Conservation (phyloP, 2,329 filamentous ascomycete species). For the Chaetoscypha palmicola region DNA sequence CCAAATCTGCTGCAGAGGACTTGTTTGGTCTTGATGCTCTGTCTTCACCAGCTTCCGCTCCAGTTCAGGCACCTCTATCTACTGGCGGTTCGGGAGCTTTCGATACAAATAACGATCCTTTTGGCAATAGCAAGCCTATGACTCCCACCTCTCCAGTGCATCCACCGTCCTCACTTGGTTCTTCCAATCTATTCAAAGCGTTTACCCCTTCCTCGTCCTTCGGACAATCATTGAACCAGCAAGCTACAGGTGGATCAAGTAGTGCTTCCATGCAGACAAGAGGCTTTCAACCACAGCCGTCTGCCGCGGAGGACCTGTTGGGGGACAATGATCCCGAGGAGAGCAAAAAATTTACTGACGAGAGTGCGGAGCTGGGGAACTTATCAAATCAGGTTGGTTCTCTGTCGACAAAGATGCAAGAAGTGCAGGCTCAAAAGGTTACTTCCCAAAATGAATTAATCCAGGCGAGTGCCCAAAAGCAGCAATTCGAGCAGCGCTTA, state of each 20-base stretch:
- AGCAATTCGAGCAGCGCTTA: conserved; percentile 83
- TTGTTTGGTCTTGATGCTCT: conserved; percentile 85
- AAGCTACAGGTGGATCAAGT: conserved; percentile 57
- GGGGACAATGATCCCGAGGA: conserved; percentile 84
- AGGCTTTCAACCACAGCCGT: conserved; percentile 36
- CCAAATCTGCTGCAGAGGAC: conserved; percentile 85
- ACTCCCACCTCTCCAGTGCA: conserved; percentile 26
- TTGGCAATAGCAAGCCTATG: conserved; percentile 34
- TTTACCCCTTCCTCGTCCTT: conserved; percentile 92
- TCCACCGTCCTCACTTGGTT: conserved; percentile 16
- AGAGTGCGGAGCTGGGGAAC: conserved; percentile 89
- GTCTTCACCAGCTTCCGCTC: conserved; percentile 34
- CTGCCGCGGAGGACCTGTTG: conserved; percentile 74
- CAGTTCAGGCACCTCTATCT: conserved; percentile 44
- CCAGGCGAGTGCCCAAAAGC: conserved; percentile 78
- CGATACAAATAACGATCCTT: conserved; percentile 42
- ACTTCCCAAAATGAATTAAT: conserved; percentile 75
- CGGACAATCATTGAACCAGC: conserved; percentile 71
- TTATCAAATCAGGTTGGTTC: conserved; percentile 92
- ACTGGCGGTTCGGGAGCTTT: conserved; percentile 65
- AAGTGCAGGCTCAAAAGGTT: conserved; percentile 74
- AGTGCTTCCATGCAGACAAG: conserved; percentile 29
- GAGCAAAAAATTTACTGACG: conserved; percentile 78
- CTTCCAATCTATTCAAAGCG: conserved; percentile 61
- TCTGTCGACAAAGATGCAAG: conserved; percentile 88